These are phyloP conservation scores for Phytopythium vexans DNA, from an alignment of 352 stramenopile species.

Conservation along the genomic window DNA sequence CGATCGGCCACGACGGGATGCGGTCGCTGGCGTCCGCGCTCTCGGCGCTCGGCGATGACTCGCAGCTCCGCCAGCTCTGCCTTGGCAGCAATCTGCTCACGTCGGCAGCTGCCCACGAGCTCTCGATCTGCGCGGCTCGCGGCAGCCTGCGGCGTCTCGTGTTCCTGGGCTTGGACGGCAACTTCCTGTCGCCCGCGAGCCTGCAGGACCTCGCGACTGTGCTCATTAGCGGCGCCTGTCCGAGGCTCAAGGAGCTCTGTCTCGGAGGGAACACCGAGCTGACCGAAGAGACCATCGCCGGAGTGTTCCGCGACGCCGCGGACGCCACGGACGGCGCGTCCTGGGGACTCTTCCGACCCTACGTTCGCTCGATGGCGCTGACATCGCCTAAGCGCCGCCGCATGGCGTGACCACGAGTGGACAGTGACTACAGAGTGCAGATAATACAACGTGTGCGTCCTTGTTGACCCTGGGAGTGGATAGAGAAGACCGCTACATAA, in stretches of 20 bases:
- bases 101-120: conserved; percentile 5
- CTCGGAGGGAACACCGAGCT: conserved; percentile 20
- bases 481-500: neutral
- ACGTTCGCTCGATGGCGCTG: neutral
- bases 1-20: conserved; percentile 22
- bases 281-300: conserved; percentile 5
- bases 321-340: conserved; percentile 13
- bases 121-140: conserved; percentile 6
- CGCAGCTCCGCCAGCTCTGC: conserved; percentile 14
- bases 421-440: neutral
- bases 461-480: neutral
- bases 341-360: conserved; percentile 15
- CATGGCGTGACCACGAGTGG: neutral
- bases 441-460: neutral
- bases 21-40: conserved; percentile 10
- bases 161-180: conserved; percentile 21
- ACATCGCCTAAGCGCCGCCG: conserved; percentile 1
- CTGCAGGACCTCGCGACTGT: conserved; percentile 10
- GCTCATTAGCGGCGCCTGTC: conserved; percentile 10
- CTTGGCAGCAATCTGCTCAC: conserved; percentile 24
- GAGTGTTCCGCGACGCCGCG: conserved; percentile 12
- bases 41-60: neutral
- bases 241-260: conserved; percentile 18
- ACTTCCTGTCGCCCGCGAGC: conserved; percentile 19
- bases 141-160: conserved; percentile 9